These are phyloP conservation scores for Chaetomidium leptoderma DNA, from an alignment of 495 filamentous ascomycete species.

Conservation along the genomic window DNA sequence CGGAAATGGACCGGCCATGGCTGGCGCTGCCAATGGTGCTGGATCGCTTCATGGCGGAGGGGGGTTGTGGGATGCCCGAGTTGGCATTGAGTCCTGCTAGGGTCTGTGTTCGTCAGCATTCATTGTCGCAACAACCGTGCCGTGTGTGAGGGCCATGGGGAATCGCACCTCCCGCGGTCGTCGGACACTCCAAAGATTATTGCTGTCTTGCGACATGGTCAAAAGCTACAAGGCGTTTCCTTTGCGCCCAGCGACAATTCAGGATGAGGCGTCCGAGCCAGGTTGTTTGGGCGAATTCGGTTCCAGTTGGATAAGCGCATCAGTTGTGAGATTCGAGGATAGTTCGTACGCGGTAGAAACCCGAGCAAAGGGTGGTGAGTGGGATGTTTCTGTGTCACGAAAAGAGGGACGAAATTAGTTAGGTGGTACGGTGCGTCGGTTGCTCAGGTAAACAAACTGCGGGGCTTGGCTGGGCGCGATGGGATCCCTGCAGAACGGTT, in stretches of 20 bases:
- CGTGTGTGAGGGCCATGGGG: neutral
- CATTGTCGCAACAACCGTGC: neutral
- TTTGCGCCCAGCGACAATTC: neutral
- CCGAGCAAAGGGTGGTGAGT: conserved; percentile 3
- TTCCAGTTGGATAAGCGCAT: too few species aligned
- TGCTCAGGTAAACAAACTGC: conserved; percentile 32
- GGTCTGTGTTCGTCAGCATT: conserved; percentile 49
- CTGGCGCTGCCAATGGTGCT: conserved; percentile 71
- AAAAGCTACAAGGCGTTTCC: neutral
- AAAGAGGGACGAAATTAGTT: conserved; percentile 13
- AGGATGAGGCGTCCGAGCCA: neutral
- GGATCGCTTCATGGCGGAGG: conserved; percentile 94
- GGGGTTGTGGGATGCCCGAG: conserved; percentile 76
- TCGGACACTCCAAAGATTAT: conserved; percentile 67
- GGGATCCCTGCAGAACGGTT: neutral
- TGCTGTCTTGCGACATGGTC: conserved; percentile 70
- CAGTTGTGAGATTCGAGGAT: neutral
- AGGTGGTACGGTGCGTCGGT: conserved; percentile 8
- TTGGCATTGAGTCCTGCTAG: conserved; percentile 73
- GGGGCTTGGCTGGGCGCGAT: conserved; percentile 19
- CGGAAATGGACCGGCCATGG: conserved; percentile 73
- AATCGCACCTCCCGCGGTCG: conserved; percentile 64
- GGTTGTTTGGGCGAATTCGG: neutral
- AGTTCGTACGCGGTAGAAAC: neutral
- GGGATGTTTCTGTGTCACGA: neutral